phyloP scores from a whole-genome alignment of 2,329 filamentous ascomycete genomes.

The Raffaelea deltoideospora region DNA sequence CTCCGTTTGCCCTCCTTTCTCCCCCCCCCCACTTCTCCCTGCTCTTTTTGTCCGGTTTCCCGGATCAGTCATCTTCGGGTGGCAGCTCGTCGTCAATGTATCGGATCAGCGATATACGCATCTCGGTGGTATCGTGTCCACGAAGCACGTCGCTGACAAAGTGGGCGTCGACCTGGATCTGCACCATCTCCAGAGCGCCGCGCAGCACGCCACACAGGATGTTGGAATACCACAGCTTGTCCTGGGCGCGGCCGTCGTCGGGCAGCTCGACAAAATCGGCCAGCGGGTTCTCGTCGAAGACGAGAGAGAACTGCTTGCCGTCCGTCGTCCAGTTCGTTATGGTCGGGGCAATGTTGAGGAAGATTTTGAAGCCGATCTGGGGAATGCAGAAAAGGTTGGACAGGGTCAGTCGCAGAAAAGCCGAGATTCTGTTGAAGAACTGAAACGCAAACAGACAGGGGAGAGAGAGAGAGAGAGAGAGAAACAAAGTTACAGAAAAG shows the following conservation, averaged over 20 bases:
- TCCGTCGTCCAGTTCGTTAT: constrained; percentile 94
- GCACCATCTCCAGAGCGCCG: constrained; percentile 93
- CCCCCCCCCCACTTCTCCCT: not conserved
- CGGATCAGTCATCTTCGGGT: constrained; percentile 87
- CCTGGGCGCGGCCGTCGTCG: constrained; percentile 87
- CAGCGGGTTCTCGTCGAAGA: constrained; percentile 93
- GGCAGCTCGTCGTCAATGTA: constrained; percentile 98
- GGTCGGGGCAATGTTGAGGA: constrained; percentile 87
- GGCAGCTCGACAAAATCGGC: constrained; percentile 96
- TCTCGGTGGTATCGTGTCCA: constrained; percentile 93
- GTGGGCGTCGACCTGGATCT: constrained; percentile 96
- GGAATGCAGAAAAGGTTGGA: no score
- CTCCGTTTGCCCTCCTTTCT: not conserved
- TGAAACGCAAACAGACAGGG: not conserved
- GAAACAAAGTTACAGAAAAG: constrained; percentile 2
- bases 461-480: not conserved
- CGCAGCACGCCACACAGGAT: constrained; percentile 87
- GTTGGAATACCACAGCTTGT: constrained; percentile 97
- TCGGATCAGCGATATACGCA: constrained; percentile 79
- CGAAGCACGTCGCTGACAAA: constrained; percentile 89
- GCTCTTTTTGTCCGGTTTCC: no score
- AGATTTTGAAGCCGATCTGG: constrained; percentile 98
- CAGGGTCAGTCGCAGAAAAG: not conserved
- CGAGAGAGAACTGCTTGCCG: constrained; percentile 87
- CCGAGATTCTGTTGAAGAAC: no score